Evolutionary conservation across 495 filamentous ascomycete genomes (phyloP).

Genomic region (Talaromyces nanjingensis): DNA sequence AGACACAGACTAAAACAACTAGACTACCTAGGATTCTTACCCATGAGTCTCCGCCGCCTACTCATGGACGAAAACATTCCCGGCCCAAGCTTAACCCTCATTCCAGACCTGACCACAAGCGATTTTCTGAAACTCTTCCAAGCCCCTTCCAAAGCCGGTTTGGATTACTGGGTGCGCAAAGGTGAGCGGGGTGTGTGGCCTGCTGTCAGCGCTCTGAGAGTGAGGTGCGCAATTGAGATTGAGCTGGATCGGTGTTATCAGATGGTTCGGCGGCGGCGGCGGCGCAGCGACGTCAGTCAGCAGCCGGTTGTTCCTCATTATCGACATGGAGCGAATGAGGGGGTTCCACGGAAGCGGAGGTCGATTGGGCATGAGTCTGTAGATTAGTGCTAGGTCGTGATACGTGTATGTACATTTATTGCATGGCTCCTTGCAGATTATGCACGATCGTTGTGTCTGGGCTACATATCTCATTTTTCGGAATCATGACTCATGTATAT

Average conservation of each 20-base stretch:
- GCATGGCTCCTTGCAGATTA: conserved; percentile 1
- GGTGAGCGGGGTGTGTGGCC: conserved; percentile 92
- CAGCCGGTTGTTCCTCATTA: conserved; percentile 7
- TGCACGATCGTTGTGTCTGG: not conserved
- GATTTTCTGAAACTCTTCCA: conserved; percentile 76
- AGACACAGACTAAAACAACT: conserved; percentile 78
- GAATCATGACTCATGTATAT: not conserved
- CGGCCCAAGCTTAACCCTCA: conserved; percentile 70
- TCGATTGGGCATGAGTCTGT: conserved; percentile 5
- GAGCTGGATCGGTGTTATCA: conserved; percentile 83
- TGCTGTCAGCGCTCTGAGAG: conserved; percentile 72
- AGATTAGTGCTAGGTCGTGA: conserved; percentile 1
- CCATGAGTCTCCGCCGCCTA: conserved; percentile 61
- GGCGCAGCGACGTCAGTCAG: conserved; percentile 29
- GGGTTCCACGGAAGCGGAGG: conserved; percentile 20
- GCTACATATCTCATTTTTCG: not conserved
- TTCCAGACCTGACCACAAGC: conserved; percentile 64
- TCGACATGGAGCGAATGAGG: conserved; percentile 24
- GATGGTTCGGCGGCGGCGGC: conserved; percentile 55
- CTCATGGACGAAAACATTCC: conserved; percentile 85
- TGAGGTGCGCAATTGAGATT: conserved; percentile 80
- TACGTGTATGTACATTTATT: not conserved
- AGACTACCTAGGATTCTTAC: conserved; percentile 68
- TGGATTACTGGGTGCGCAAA: conserved; percentile 79
- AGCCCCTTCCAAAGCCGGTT: conserved; percentile 63